These are phyloP conservation scores for Penicillium pancosmium DNA, from an alignment of 495 filamentous ascomycete species.

Conservation along the genomic window DNA sequence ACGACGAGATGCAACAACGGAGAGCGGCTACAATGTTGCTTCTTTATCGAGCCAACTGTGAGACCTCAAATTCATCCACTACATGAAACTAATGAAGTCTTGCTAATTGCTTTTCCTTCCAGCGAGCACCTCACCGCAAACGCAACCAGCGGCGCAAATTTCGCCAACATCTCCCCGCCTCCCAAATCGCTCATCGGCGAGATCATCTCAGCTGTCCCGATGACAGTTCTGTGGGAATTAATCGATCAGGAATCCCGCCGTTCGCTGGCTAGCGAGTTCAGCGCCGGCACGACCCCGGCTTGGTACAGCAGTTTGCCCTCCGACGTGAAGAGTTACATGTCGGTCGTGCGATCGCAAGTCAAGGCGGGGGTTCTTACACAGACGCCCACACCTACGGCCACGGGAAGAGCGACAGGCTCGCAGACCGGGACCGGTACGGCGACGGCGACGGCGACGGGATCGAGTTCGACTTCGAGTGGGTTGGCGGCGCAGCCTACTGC, in stretches of 20 bases:
- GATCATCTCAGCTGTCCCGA: conserved; percentile 32
- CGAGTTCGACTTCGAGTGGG: conserved; percentile 18
- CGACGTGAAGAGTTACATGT: conserved; percentile 37
- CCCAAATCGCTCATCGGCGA: conserved; percentile 32
- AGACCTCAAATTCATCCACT: neutral
- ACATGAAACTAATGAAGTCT: neutral
- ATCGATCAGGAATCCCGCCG: conserved; percentile 32
- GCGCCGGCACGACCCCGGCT: conserved; percentile 33
- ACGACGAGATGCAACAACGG: conserved; percentile 15
- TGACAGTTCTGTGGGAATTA: conserved; percentile 29
- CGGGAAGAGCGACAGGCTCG: conserved; percentile 10
- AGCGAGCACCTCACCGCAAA: conserved; percentile 17
- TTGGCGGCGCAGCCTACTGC: conserved; percentile 23
- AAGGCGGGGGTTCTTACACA: conserved; percentile 32
- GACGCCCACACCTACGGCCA: conserved; percentile 16
- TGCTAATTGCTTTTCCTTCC: conserved; percentile 6
- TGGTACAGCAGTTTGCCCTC: conserved; percentile 36
- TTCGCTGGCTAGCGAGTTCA: conserved; percentile 34
- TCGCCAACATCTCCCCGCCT: conserved; percentile 36
- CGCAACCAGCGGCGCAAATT: conserved; percentile 27
- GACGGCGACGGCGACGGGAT: conserved; percentile 11
- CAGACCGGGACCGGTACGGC: conserved; percentile 12
- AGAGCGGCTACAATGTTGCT: conserved; percentile 17
- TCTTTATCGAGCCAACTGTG: conserved; percentile 23
- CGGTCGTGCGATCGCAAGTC: conserved; percentile 33